Base-by-base conservation (phyloP, 306 rosid species). In the Spatholobus suberectus region DNA sequence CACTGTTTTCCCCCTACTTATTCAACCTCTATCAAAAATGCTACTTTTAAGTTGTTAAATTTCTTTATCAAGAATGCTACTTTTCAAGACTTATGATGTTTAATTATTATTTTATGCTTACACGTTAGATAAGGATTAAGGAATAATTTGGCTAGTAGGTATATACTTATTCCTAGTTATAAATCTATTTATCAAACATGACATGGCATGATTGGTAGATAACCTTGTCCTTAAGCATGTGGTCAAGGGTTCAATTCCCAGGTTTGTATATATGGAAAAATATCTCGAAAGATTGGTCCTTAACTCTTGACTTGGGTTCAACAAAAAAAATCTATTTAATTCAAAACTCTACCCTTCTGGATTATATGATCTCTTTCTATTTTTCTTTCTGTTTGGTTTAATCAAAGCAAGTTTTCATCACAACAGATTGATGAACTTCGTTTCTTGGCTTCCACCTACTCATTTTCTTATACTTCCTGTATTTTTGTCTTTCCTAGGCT, bases 401-500 rank as follows among this genome's bases (percentile, higher is more conserved):
- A 76, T 59, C 15, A 75, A 57, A 76, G 32, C 41, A 34, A 41
- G 1, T 59, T 51, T 76, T 24, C 21, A 13, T 40, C 38, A 5
- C 73, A 61, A 40, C 71, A 57, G 9, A 69, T 57, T 38, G n/a
- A n/a, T n/a, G n/a, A 10, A 55, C 29, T 55, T 55, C 1, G 8
- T 34, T 62, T 65, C 14, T 21, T 26, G 63, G 58, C 44, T 54
- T 40, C 41, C 27, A 18, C 37, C 27, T 61, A 5, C 47, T 34
- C 13, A 38, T 49, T 15, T 27, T 57, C 20, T 37, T 44, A 40
- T 54, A 32, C 15, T 4, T 0, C 29, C 5, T 27, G n/a, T 63
- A 10, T 82, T 62, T 81, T 21, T 70, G n/a, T 46, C 63, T 63
- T 59, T 82, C 12, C 12, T 62, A 94, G 98, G 97, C 97, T 71